phyloP scores from a whole-genome alignment of 805 yeast genomes.

The Metschnikowia kofuensis region DNA sequence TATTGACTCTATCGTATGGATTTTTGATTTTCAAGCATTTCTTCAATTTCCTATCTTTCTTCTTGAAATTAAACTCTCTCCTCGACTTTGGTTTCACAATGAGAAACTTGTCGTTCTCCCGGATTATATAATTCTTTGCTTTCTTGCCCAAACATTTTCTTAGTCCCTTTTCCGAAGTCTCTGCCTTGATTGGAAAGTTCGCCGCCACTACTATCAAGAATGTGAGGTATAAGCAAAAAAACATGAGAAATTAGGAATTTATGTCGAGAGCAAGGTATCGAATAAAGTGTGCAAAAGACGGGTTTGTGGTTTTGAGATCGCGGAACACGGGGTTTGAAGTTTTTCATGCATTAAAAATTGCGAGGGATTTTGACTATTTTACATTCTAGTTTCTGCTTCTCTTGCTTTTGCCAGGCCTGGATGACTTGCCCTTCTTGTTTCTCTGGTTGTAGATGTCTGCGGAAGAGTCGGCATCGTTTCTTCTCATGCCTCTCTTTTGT shows the following conservation, averaged over 20 bases:
- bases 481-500: conserved; percentile 66
- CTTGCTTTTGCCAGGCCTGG: conserved; percentile 44
- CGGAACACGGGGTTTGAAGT: not conserved
- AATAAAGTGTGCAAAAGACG: not conserved
- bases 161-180: not conserved
- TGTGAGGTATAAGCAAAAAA: not conserved
- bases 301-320: not conserved
- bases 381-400: conserved; percentile 19
- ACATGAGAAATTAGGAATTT: not conserved
- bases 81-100: not conserved
- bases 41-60: not conserved
- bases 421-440: conserved; percentile 20
- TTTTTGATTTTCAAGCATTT: not conserved
- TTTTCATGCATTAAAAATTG: too few species aligned
- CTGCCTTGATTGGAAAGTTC: not conserved
- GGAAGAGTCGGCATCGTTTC: conserved; percentile 70
- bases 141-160: not conserved
- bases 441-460: conserved; percentile 47
- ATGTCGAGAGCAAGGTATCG: not conserved
- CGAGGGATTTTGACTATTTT: not conserved
- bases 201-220: not conserved
- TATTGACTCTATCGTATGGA: not conserved
- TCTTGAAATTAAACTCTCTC: not conserved
- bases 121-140: not conserved
- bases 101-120: not conserved